Conservation (phyloP, 2,329 filamentous ascomycete species). For the Dactylellina cionopaga region DNA sequence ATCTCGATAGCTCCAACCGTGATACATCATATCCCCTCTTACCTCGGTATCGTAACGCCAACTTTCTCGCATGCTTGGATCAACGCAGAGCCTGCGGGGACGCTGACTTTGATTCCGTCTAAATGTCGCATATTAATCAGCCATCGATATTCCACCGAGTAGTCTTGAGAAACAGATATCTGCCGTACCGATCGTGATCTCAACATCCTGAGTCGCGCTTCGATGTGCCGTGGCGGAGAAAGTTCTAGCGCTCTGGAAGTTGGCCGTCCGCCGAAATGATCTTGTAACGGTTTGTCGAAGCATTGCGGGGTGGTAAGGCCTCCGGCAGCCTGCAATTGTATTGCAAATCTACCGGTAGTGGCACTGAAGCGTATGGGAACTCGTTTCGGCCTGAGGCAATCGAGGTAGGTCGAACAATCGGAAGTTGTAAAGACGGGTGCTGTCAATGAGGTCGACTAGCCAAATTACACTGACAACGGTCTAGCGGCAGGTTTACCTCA, state of each 20-base stretch:
- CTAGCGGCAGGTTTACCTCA: conserved; percentile 41
- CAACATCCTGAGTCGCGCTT: conserved; percentile 46
- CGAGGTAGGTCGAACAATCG: conserved; percentile 27
- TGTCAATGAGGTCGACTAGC: conserved; percentile 46
- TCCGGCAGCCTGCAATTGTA: conserved; percentile 35
- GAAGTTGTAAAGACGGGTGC: conserved; percentile 17
- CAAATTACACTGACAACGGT: conserved; percentile 32
- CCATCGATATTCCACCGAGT: background rate
- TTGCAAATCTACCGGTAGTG: conserved; percentile 28
- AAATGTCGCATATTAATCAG: conserved; percentile 12
- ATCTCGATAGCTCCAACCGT: too few relatives aligned
- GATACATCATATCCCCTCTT: too few relatives aligned
- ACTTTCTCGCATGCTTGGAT: conserved; percentile 99
- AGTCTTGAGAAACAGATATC: background rate
- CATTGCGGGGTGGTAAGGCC: conserved; percentile 47
- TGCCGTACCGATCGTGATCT: conserved; percentile 33
- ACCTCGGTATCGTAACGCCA: conserved; percentile 86
- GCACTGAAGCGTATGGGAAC: conserved; percentile 10
- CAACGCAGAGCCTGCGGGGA: conserved; percentile 82
- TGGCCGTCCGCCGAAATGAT: conserved; percentile 45
- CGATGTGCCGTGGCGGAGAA: conserved; percentile 50
- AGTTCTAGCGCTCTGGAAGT: conserved; percentile 26
- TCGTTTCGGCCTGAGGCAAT: conserved; percentile 18
- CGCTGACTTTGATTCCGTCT: conserved; percentile 50
- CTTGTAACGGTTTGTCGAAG: conserved; percentile 46